Percentiles rank a stretch among this genome's conserved stretches.
These are phyloP conservation scores for Keithomyces neogunnii DNA, from an alignment of 2,329 filamentous ascomycete species.

Conservation along the genomic window DNA sequence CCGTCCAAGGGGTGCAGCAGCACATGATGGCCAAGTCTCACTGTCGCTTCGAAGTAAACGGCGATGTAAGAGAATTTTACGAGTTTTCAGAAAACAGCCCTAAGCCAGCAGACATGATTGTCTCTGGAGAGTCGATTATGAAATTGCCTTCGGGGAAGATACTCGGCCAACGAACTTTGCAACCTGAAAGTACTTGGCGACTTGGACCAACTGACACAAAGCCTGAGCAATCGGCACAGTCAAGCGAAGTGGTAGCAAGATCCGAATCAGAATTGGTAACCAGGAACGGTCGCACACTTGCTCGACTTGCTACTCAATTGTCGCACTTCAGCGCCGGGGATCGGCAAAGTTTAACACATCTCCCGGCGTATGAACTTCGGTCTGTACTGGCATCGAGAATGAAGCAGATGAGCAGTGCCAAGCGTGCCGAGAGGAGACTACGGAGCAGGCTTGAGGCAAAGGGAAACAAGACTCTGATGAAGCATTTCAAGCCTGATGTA, in stretches of 20 bases:
- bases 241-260: too few species aligned
- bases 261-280: neutral
- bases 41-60: conserved; percentile 34
- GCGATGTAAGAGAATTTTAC: conserved; percentile 34
- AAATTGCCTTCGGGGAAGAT: conserved; percentile 27
- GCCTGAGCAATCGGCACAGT: neutral
- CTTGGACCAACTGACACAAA: neutral
- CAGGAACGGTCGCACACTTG: neutral
- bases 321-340: conserved; percentile 9
- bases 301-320: conserved; percentile 5
- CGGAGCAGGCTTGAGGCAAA: conserved; percentile 8
- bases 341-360: conserved; percentile 12
- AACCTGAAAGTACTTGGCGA: neutral
- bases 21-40: conserved; percentile 44
- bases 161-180: conserved; percentile 16
- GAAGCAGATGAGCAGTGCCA: conserved; percentile 8
- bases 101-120: neutral
- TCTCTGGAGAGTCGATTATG: conserved; percentile 2
- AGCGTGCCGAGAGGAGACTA: conserved; percentile 8
- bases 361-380: conserved; percentile 11
- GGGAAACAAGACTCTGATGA: conserved; percentile 11
- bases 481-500: conserved; percentile 8
- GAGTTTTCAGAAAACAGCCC: conserved; percentile 13
- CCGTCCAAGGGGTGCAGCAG: conserved; percentile 36
- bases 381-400: conserved; percentile 10